Percentiles rank a stretch among this genome's conserved stretches.
phyloP scores from a whole-genome alignment of 805 yeast species.

The Wickerhamiella lipophila region DNA sequence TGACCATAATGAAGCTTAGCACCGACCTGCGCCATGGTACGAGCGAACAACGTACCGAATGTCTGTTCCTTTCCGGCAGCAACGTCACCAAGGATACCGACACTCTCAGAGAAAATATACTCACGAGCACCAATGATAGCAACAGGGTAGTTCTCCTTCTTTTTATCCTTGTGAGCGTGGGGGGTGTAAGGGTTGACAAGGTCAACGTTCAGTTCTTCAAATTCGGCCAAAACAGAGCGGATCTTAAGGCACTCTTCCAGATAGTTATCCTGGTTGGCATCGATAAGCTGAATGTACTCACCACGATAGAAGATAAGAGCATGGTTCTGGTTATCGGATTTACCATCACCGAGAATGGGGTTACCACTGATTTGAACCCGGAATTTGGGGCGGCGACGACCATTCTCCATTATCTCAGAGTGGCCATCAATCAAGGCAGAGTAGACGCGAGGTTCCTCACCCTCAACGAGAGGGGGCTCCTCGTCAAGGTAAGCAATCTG shows the following conservation, averaged over 20 bases:
- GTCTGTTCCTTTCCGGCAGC: constrained; percentile 98
- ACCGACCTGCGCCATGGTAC: constrained; percentile 87
- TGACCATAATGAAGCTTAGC: constrained; percentile 94
- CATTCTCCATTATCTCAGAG: constrained; percentile 43
- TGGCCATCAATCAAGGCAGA: constrained; percentile 60
- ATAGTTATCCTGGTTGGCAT: constrained; percentile 94
- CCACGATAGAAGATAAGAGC: constrained; percentile 81
- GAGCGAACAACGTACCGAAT: constrained; percentile 87
- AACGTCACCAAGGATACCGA: constrained; percentile 86
- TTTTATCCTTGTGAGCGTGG: constrained; percentile 31
- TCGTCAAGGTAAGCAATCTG: constrained; percentile 87
- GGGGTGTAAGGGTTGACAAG: constrained; percentile 46
- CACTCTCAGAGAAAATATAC: constrained; percentile 82
- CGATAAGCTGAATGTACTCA: constrained; percentile 87
- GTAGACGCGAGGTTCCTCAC: constrained; percentile 38
- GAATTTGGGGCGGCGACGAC: constrained; percentile 47
- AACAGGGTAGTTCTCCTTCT: constrained; percentile 40
- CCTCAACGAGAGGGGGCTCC: constrained; percentile 47
- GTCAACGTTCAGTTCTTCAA: constrained; percentile 60
- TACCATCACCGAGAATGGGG: constrained; percentile 93
- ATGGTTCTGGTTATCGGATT: constrained; percentile 89
- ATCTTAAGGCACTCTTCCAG: constrained; percentile 88
- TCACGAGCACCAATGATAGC: constrained; percentile 95
- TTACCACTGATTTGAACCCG: constrained; percentile 76
- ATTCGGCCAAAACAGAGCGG: constrained; percentile 75